A percentile compares a stretch with the other conserved stretches of the same genome.
These are phyloP conservation scores for Gentiana dahurica DNA, from an alignment of 257 asterid species.

Conservation along the genomic window DNA sequence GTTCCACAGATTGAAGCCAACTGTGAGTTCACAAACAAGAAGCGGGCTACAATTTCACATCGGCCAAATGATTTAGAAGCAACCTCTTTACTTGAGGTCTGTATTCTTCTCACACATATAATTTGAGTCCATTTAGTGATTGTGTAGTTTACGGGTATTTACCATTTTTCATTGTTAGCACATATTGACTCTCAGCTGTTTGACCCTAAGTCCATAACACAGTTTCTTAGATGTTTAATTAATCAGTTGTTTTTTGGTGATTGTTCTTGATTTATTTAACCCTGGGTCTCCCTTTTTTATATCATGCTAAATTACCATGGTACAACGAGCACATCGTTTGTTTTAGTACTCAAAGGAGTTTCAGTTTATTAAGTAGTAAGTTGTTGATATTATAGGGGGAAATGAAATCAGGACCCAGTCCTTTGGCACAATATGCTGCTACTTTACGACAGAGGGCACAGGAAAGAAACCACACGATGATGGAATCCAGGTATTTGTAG, in stretches of 20 bases:
- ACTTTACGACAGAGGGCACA: constrained; percentile 55
- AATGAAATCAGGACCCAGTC: constrained; percentile 49
- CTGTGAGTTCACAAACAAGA: constrained; percentile 63
- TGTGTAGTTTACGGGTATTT: neutral
- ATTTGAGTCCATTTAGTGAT: neutral
- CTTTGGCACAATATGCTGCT: constrained; percentile 54
- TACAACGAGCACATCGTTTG: too few relatives aligned
- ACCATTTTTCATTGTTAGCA: too few relatives aligned
- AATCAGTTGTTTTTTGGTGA: too few relatives aligned
- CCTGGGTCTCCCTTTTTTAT: too few relatives aligned
- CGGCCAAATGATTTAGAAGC: constrained; percentile 70
- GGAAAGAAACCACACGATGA: constrained; percentile 57
- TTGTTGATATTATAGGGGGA: constrained; percentile 36
- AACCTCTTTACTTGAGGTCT: constrained; percentile 75
- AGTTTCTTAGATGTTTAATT: too few relatives aligned
- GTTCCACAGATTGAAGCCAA: constrained; percentile 57
- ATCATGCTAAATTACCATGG: too few relatives aligned
- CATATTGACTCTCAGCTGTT: too few relatives aligned
- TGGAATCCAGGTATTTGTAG: constrained; percentile 49
- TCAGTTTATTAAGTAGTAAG: too few relatives aligned
- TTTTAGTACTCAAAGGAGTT: too few relatives aligned
- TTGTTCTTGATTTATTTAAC: too few relatives aligned
- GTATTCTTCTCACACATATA: too few relatives aligned
- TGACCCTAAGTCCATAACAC: too few relatives aligned
- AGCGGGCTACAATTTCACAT: constrained; percentile 48